phyloP scores from a whole-genome alignment of 2,329 filamentous ascomycete genomes.

The Saccharata proteae region DNA sequence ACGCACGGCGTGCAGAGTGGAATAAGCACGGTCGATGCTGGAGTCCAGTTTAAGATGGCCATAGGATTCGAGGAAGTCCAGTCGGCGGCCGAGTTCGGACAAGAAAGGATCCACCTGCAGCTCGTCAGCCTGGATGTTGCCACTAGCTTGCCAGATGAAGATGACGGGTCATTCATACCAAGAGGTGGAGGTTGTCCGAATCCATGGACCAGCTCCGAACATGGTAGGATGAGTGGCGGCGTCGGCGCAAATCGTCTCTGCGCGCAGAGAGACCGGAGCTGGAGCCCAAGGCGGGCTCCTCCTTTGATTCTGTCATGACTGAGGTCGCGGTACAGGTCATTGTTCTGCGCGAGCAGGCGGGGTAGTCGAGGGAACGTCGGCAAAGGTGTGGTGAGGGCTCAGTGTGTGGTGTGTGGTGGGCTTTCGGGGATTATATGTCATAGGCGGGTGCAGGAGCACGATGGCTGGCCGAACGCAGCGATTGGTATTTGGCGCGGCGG shows the following conservation, averaged over 20 bases:
- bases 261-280: conserved; percentile 23
- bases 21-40: conserved; percentile 72
- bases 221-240: conserved; percentile 36
- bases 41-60: conserved; percentile 73
- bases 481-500: too few species aligned
- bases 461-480: too few species aligned
- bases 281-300: conserved; percentile 31
- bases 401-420: too few species aligned
- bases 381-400: too few species aligned
- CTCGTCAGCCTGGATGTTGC: conserved; percentile 12
- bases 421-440: too few species aligned
- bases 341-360: neutral
- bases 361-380: neutral
- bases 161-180: conserved; percentile 18
- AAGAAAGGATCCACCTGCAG: conserved; percentile 65
- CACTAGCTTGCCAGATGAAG: conserved; percentile 3
- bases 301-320: conserved; percentile 22
- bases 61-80: conserved; percentile 83
- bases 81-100: conserved; percentile 69
- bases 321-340: conserved; percentile 17
- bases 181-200: conserved; percentile 34
- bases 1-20: conserved; percentile 74
- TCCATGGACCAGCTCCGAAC: conserved; percentile 32
- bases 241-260: conserved; percentile 22
- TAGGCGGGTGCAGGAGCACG: too few species aligned